Evolutionary conservation across 495 filamentous ascomycete species (phyloP).

Genomic region (Talaromyces nanjingensis): DNA sequence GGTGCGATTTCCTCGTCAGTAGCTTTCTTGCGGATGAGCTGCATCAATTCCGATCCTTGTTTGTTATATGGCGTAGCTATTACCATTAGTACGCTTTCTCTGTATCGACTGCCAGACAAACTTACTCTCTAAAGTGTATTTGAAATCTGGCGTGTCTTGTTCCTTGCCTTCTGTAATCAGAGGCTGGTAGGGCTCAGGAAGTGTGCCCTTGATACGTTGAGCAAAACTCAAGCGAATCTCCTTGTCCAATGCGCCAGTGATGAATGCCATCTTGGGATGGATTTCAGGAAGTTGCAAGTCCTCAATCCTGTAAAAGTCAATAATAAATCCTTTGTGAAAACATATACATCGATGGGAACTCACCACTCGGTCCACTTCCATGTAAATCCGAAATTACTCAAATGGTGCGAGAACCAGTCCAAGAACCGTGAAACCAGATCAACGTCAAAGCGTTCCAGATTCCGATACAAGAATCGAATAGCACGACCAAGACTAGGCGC

Average conservation of each 20-base stretch:
- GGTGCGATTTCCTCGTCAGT: slow-evolving; percentile 73
- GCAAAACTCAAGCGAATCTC: slow-evolving; percentile 96
- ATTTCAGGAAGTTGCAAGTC: slow-evolving; percentile 70
- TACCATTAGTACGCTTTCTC: neutral
- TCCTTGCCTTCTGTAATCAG: slow-evolving; percentile 84
- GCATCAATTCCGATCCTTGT: slow-evolving; percentile 72
- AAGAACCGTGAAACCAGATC: slow-evolving; percentile 83
- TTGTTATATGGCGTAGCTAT: slow-evolving; percentile 71
- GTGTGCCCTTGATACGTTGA: slow-evolving; percentile 87
- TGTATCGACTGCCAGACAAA: neutral
- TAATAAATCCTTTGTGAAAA: slow-evolving; percentile 7
- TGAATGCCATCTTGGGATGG: slow-evolving; percentile 88
- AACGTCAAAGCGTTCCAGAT: slow-evolving; percentile 71
- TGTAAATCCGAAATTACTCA: slow-evolving; percentile 98
- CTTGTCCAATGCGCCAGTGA: slow-evolving; percentile 84
- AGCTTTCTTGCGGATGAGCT: slow-evolving; percentile 75
- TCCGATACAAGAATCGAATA: slow-evolving; percentile 83
- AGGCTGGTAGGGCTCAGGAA: slow-evolving; percentile 75
- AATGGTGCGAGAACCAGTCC: slow-evolving; percentile 96
- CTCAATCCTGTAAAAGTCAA: slow-evolving; percentile 50
- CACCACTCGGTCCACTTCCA: slow-evolving; percentile 99
- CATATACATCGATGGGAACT: slow-evolving; percentile 16
- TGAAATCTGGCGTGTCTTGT: slow-evolving; percentile 89
- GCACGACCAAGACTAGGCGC: slow-evolving; percentile 92
- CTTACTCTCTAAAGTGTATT: slow-evolving; percentile 76